Base-by-base conservation (phyloP, 768 basidiomycete genomes). In the Tylopilus intermedius region DNA sequence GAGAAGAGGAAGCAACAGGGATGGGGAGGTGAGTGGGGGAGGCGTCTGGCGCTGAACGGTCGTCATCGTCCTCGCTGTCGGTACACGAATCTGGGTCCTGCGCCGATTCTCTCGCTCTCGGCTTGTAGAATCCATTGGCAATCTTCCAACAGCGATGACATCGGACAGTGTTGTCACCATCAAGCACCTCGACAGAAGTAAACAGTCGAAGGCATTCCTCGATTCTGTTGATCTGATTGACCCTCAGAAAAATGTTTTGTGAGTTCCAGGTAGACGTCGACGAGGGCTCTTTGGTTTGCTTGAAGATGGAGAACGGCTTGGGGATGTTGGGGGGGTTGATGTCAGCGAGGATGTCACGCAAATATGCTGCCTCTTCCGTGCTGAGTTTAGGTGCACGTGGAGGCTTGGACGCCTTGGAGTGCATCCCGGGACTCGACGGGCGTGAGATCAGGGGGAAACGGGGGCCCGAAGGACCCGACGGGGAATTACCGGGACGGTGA, bases 61-160 rank as follows among this genome's bases (percentile, higher is more conserved):
- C 67, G 5, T 63, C 61, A 15, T 70, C 71, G 39, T 61, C 67
- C 38, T 74, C 71, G 45, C 67, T 63, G 58, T 71, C 61, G 8
- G 59, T 62, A 53, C 67, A 70, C 11, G 68, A 69, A 40, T 71
- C 68, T 1, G 57, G 53, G 24, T 60, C 60, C 11, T 64, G 57
- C 1, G 52, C 56, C 44, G 62, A 55, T 54, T 48, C 49, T 55
- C 32, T 62, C 14, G 54, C 43, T 39, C 53, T 58, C 33, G 70
- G 71, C 43, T 72, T 66, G 58, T 83, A 80, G 51, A 77, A 67
- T 15, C 88, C 86, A 62, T 92, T 82, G 51, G 81, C 83, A 33
- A 92, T 84, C 75, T 92, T 94, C 94, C 94, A 98, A 71, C 94
- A 98, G 47, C 86, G 79, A 58, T 87, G 79, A 67, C 94, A 98